Conservation (phyloP, 768 basidiomycete genomes). For the Lactarius pseudohatsudake region DNA sequence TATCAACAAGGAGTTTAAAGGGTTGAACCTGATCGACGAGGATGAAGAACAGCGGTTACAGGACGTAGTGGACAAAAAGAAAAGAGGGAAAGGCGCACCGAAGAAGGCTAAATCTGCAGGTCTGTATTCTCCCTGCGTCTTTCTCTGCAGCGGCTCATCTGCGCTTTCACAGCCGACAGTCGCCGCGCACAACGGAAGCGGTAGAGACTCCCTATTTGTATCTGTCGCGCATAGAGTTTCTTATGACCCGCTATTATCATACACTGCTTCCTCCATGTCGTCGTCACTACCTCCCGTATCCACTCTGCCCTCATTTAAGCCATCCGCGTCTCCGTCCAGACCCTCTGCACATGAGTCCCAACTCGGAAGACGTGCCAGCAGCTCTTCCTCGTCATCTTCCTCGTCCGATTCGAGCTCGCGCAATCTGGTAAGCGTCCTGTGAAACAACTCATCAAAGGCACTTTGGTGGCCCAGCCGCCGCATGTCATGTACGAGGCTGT, state of each 20-base stretch:
- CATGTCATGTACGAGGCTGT: constrained; percentile 41
- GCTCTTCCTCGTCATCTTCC: constrained; percentile 16
- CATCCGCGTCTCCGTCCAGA: neutral
- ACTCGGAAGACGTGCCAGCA: constrained; percentile 12
- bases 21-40: constrained; percentile 53
- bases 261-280: constrained; percentile 15
- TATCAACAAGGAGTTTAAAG: constrained; percentile 39
- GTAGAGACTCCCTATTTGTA: constrained; percentile 24
- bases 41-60: constrained; percentile 65
- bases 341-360: constrained; percentile 4
- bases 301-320: neutral
- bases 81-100: constrained; percentile 80
- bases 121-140: constrained; percentile 37
- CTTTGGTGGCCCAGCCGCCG: constrained; percentile 56
- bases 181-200: constrained; percentile 49
- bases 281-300: constrained; percentile 6
- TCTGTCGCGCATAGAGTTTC: neutral
- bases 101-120: constrained; percentile 74
- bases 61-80: constrained; percentile 67
- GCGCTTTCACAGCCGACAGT: constrained; percentile 46
- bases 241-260: constrained; percentile 5
- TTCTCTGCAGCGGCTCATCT: neutral
- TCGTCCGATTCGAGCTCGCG: constrained; percentile 35
- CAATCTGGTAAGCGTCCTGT: constrained; percentile 58
- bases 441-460: constrained; percentile 63